A percentile compares a stretch with the other conserved stretches of the same genome.
phyloP scores from a whole-genome alignment of 2,329 filamentous ascomycete genomes.

The Hymenoscyphus repandus region DNA sequence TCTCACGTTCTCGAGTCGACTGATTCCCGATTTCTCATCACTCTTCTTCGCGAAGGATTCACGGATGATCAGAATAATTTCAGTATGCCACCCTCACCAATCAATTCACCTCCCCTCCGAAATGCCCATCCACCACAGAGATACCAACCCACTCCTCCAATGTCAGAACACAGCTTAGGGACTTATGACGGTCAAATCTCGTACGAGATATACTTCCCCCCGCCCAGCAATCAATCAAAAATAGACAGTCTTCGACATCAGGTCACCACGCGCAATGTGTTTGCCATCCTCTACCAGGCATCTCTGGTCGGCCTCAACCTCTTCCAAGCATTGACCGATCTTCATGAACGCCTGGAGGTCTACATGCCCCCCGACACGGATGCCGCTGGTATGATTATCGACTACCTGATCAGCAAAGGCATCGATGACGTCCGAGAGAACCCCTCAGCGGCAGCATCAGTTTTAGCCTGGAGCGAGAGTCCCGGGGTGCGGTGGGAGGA shows the following conservation, averaged over 20 bases:
- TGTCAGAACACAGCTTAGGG: conserved; percentile 21
- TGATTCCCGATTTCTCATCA: conserved; percentile 49
- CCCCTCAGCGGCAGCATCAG: conserved; percentile 51
- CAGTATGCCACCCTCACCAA: conserved; percentile 39
- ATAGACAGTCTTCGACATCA: conserved; percentile 50
- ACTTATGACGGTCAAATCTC: conserved; percentile 47
- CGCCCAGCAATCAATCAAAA: conserved; percentile 44
- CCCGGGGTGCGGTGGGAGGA: conserved; percentile 55
- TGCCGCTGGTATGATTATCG: conserved; percentile 53
- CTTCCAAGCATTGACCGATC: conserved; percentile 56
- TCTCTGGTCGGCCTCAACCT: conserved; percentile 61
- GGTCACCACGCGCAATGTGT: conserved; percentile 63
- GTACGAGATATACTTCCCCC: conserved; percentile 59
- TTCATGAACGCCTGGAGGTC: conserved; percentile 54
- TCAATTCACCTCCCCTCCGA: conserved; percentile 26
- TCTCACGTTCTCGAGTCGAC: conserved; percentile 55
- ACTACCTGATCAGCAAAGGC: conserved; percentile 53
- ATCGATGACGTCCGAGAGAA: conserved; percentile 62
- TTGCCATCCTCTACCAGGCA: conserved; percentile 58
- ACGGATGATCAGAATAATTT: conserved; percentile 41
- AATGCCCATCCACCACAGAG: conserved; percentile 18
- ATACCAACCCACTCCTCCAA: conserved; percentile 32
- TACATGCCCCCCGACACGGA: conserved; percentile 53
- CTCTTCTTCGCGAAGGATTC: conserved; percentile 47
- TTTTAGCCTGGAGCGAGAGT: conserved; percentile 63